Conservation (phyloP, 352 stramenopile species). For the Phytopythium oedochilum region DNA sequence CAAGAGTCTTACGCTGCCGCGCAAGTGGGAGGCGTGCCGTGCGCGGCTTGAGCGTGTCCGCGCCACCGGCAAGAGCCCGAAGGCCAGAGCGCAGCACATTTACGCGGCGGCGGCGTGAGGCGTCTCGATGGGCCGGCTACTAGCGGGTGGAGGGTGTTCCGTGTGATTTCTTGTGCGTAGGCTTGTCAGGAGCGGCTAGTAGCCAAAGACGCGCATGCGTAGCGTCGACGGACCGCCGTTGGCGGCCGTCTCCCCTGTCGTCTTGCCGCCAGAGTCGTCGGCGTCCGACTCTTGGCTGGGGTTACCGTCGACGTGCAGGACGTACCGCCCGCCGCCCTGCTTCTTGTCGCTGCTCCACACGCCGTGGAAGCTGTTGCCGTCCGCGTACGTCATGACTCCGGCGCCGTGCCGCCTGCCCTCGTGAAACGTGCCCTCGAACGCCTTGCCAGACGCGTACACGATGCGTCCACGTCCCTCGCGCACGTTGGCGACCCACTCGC, state of each 20-base stretch:
- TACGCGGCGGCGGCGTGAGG: not conserved
- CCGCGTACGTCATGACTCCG: slow-evolving; percentile 75
- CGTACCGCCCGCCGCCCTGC: slow-evolving; percentile 75
- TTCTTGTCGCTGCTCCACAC: slow-evolving; percentile 87
- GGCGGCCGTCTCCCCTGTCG: slow-evolving; percentile 4
- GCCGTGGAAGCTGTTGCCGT: slow-evolving; percentile 82
- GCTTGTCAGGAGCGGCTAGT: too few species aligned
- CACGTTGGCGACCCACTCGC: slow-evolving; percentile 81
- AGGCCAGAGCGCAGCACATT: not conserved
- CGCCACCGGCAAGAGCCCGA: not conserved
- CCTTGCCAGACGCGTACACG: slow-evolving; percentile 70
- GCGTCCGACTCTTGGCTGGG: too few species aligned
- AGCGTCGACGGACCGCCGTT: slow-evolving; percentile 10
- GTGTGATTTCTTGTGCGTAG: too few species aligned
- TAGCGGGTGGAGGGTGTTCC: too few species aligned
- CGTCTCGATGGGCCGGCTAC: too few species aligned
- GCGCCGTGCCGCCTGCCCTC: slow-evolving; percentile 67
- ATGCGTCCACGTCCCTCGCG: slow-evolving; percentile 75
- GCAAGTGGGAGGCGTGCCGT: slow-evolving; percentile 13
- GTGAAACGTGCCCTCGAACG: slow-evolving; percentile 84
- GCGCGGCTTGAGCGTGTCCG: slow-evolving; percentile 2
- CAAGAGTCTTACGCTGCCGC: slow-evolving; percentile 9
- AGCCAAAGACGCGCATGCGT: slow-evolving; percentile 40
- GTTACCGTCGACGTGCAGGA: slow-evolving; percentile 31
- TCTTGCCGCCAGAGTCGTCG: not conserved